A percentile compares a stretch with the other conserved stretches of the same genome.
Conservation (phyloP, 768 basidiomycete species). For the Mycena kentingensis region DNA sequence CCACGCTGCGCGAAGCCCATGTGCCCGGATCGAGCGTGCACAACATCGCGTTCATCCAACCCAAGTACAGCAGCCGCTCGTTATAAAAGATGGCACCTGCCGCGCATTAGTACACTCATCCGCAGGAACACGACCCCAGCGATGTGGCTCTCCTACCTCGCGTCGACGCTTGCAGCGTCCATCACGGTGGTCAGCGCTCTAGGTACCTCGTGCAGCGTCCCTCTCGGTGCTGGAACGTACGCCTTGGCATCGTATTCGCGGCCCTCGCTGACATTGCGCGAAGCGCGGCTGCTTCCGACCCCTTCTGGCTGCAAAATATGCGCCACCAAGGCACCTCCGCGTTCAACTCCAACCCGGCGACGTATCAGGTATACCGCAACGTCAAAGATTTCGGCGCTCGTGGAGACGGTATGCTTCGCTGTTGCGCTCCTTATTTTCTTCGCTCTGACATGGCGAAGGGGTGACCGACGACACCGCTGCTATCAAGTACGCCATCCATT, state of each 20-base stretch:
- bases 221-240: slow-evolving; percentile 49
- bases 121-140: too few relatives aligned
- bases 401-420: slow-evolving; percentile 70
- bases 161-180: slow-evolving; percentile 7
- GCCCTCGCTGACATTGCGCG: not conserved
- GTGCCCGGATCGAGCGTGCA: not conserved
- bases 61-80: too few relatives aligned
- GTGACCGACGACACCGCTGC: slow-evolving; percentile 45
- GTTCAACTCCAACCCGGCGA: slow-evolving; percentile 55
- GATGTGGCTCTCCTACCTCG: slow-evolving; percentile 13
- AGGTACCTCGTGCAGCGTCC: slow-evolving; percentile 42
- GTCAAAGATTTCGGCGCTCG: slow-evolving; percentile 60
- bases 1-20: not conserved
- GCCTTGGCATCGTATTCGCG: not conserved
- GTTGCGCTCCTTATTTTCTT: too few relatives aligned
- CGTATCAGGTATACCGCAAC: slow-evolving; percentile 74
- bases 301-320: slow-evolving; percentile 74
- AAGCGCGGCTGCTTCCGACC: slow-evolving; percentile 53
- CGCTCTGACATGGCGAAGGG: too few relatives aligned
- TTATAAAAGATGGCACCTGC: too few relatives aligned
- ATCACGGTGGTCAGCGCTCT: slow-evolving; percentile 13
- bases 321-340: slow-evolving; percentile 72
- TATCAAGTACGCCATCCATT: slow-evolving; percentile 54
- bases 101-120: too few relatives aligned
- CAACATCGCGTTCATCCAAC: too few relatives aligned